A percentile compares a stretch with the other conserved stretches of the same genome.
Conservation (phyloP, 1,284 basidiomycete species). For the Lentinus polychrous region DNA sequence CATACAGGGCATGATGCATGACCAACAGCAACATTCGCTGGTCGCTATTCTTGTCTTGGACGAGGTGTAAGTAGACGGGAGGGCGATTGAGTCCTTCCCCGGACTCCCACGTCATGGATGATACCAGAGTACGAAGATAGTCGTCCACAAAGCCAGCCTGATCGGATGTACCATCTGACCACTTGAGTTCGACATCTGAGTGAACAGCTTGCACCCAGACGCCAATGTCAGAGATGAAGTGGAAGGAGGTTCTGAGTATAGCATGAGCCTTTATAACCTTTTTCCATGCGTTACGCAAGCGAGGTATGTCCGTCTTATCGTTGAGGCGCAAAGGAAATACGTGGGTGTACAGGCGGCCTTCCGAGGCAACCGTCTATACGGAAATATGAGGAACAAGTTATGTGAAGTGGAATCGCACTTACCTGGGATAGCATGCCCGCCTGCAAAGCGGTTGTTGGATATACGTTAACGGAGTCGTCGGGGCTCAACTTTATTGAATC, state of each 20-base stretch:
- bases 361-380: slow-evolving; percentile 36
- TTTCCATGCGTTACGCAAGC: slow-evolving; percentile 32
- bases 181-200: slow-evolving; percentile 27
- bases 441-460: slow-evolving; percentile 38
- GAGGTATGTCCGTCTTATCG: slow-evolving; percentile 21
- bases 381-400: neutral
- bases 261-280: slow-evolving; percentile 25
- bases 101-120: slow-evolving; percentile 15
- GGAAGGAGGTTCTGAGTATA: slow-evolving; percentile 43
- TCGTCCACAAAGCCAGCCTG: slow-evolving; percentile 10
- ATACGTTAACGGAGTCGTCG: slow-evolving; percentile 29
- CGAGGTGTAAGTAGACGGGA: slow-evolving; percentile 29
- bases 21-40: slow-evolving; percentile 29
- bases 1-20: slow-evolving; percentile 47
- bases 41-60: slow-evolving; percentile 7
- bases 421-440: slow-evolving; percentile 47
- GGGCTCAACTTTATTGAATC: slow-evolving; percentile 21
- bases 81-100: slow-evolving; percentile 24
- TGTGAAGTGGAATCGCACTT: slow-evolving; percentile 7
- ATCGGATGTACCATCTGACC: slow-evolving; percentile 23
- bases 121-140: slow-evolving; percentile 16
- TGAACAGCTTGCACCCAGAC: slow-evolving; percentile 40
- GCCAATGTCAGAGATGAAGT: slow-evolving; percentile 32
- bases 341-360: slow-evolving; percentile 40
- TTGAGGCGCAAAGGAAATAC: slow-evolving; percentile 34